Evolutionary conservation across 2,329 filamentous ascomycete genomes (phyloP).

Genomic region (Hansfordia pulvinata): DNA sequence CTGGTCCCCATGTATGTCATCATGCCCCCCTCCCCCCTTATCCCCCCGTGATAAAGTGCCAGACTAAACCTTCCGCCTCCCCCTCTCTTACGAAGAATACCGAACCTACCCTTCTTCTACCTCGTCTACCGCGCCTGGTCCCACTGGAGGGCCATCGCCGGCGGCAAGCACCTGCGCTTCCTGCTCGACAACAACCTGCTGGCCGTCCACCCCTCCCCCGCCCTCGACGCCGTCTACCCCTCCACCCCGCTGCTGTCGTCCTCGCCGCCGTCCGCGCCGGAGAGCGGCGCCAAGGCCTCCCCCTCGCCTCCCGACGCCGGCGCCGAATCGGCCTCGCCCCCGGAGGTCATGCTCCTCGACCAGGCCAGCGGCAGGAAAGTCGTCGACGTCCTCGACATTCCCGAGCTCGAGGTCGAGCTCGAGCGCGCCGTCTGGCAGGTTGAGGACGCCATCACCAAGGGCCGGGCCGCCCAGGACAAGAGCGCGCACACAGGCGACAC

Average conservation of each 20-base stretch:
- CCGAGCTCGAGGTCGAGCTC: slow-evolving; percentile 58
- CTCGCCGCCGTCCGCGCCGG: slow-evolving; percentile 11
- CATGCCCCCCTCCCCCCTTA: neutral
- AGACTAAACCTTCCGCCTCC: slow-evolving; percentile 3
- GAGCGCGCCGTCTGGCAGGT: slow-evolving; percentile 69
- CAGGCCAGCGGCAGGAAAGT: slow-evolving; percentile 41
- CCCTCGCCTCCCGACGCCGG: slow-evolving; percentile 6
- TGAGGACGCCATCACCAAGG: slow-evolving; percentile 30
- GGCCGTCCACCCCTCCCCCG: slow-evolving; percentile 46
- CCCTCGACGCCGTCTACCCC: slow-evolving; percentile 62
- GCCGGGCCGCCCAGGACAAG: slow-evolving; percentile 10
- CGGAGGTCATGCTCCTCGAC: slow-evolving; percentile 35
- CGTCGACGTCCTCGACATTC: slow-evolving; percentile 49
- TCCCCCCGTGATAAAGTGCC: neutral
- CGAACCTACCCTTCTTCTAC: slow-evolving; percentile 96
- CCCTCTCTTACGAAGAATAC: slow-evolving; percentile 45
- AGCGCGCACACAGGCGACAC: slow-evolving; percentile 3
- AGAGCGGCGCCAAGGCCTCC: slow-evolving; percentile 50
- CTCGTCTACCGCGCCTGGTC: slow-evolving; percentile 84
- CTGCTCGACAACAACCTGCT: slow-evolving; percentile 64
- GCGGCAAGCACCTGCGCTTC: slow-evolving; percentile 75
- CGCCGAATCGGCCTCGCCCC: slow-evolving; percentile 9
- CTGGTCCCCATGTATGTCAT: slow-evolving; percentile 68
- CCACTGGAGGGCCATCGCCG: slow-evolving; percentile 75
- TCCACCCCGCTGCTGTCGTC: slow-evolving; percentile 12